Base-by-base conservation (phyloP, 1,284 basidiomycete species). In the Cutaneotrichosporon cyanovorans region DNA sequence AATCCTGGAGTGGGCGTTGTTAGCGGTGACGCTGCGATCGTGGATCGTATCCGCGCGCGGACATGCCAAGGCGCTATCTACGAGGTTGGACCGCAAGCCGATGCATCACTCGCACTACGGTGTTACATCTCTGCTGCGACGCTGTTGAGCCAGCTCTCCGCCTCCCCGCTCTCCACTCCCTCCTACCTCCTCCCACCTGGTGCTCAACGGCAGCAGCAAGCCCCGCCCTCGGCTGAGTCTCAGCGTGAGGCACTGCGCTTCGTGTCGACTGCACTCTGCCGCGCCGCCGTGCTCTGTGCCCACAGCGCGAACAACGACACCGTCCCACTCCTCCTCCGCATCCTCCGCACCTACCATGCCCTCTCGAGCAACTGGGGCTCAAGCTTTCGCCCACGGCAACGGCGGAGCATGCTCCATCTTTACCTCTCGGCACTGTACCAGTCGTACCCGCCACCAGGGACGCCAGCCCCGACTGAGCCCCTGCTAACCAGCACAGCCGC, bases 311-410 rank as follows among this genome's bases (percentile, higher is more conserved):
- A 55, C 14, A 30, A 35, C 10, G 19, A 45, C 15, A 33, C 40
- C 22, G n/a, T n/a, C n/a, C n/a, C n/a, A n/a, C n/a, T n/a, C n/a
- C 61, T 60, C 78, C 25, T 68, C 6, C 84, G 80, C 77, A 74
- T 75, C 7, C 76, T 83, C 60, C 76, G 85, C 50, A 75, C 79
- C 74, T 65, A 70, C 66, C 87, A 88, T 61, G 74, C 76, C 21
- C 66, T 77, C 4, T 81, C 79, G 52, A 63, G 76, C 2, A 77
- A 78, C 53, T 91, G 87, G 87, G 82, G 85, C 2, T 67, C 83
- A 0, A 75, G 73, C 2, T 92, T 90, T 68, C 77, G 84, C 11
- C 75, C 85, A 14, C 72, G 73, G 10, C 85, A 89, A 62, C 80
- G 87, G 7, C 81, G 81, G 5, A 78, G 79, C 1, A 73, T 89